Percentiles rank a stretch among this genome's conserved stretches.
Evolutionary conservation across 192 early-diverging fungal species (phyloP).

Genomic region (Rhizophlyctis rosea): DNA sequence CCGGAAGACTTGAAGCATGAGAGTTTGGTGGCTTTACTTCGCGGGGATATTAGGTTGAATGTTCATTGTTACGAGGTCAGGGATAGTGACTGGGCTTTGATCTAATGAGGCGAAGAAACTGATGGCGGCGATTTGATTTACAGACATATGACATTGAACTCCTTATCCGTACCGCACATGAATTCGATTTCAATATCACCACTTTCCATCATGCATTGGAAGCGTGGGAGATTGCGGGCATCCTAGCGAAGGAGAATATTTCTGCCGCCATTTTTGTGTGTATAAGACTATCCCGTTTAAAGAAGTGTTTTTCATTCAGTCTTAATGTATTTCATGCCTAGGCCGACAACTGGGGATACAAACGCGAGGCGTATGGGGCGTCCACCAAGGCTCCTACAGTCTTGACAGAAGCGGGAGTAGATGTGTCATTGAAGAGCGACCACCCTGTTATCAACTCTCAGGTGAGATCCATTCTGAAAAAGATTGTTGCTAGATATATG

Average conservation of each 20-base stretch:
- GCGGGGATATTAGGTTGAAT: slow-evolving; percentile 68
- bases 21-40: slow-evolving; percentile 59
- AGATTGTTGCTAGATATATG: too few relatives aligned
- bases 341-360: slow-evolving; percentile 56
- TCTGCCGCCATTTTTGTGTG: slow-evolving; percentile 70
- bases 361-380: slow-evolving; percentile 73
- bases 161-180: slow-evolving; percentile 64
- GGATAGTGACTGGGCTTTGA: slow-evolving; percentile 10
- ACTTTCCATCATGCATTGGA: slow-evolving; percentile 80
- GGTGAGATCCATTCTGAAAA: too few relatives aligned
- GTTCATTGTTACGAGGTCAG: slow-evolving; percentile 61
- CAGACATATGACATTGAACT: slow-evolving; percentile 68
- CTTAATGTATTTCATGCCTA: too few relatives aligned
- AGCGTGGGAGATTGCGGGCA: slow-evolving; percentile 65
- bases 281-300: too few relatives aligned
- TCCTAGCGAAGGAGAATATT: slow-evolving; percentile 60
- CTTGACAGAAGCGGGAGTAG: slow-evolving; percentile 63
- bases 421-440: slow-evolving; percentile 74
- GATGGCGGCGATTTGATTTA: too few relatives aligned
- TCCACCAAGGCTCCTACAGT: slow-evolving; percentile 58
- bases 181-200: slow-evolving; percentile 70
- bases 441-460: slow-evolving; percentile 72
- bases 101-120: too few relatives aligned
- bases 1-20: slow-evolving; percentile 63
- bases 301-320: too few relatives aligned